Evolutionary conservation across 345 rosid species (phyloP).

Genomic region (Eucalyptus erythrocorys): DNA sequence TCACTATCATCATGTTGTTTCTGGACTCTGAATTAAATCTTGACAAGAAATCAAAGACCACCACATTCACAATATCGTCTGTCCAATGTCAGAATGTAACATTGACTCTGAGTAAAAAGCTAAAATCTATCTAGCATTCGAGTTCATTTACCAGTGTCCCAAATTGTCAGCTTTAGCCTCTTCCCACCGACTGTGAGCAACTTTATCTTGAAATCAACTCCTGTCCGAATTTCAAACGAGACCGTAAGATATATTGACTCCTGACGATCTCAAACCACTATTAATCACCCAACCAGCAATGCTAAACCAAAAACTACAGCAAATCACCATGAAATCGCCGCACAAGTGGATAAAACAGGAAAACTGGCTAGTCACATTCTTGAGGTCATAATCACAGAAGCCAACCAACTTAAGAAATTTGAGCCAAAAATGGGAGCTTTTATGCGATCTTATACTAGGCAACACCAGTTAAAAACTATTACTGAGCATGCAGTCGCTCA

Average conservation of each 20-base stretch:
- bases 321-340: background rate
- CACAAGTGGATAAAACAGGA: background rate
- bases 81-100: background rate
- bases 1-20: background rate
- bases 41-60: background rate
- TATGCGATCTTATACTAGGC: background rate
- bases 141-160: conserved; percentile 75
- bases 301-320: background rate
- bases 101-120: background rate
- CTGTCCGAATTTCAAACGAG: conserved; percentile 9
- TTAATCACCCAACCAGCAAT: background rate
- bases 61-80: background rate
- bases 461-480: background rate
- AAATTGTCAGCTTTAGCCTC: conserved; percentile 82
- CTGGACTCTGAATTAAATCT: background rate
- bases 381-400: background rate
- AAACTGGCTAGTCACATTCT: background rate
- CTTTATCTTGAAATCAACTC: conserved; percentile 99
- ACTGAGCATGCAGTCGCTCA: background rate
- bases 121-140: background rate
- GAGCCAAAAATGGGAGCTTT: background rate
- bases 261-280: background rate
- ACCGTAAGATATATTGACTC: background rate
- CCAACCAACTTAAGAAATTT: background rate
- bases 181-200: conserved; percentile 66